Evolutionary conservation across 225 moss, liverwort and hornwort genomes (phyloP), one percentile per base, ranked within the genome.

Genomic region (Ulota crispa): DNA sequence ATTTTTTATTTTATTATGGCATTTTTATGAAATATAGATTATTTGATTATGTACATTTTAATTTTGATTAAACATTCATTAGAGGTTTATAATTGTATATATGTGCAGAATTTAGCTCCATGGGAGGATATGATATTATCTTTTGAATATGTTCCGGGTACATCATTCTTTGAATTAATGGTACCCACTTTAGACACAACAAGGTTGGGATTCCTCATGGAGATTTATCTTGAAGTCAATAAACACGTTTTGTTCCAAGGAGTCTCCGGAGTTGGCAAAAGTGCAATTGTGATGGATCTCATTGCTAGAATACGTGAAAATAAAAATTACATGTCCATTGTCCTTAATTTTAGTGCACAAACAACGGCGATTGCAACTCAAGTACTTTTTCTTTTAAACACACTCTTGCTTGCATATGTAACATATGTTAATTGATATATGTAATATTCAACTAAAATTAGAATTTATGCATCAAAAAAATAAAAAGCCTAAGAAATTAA

Each of bases 331-430:
- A 89, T 92, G 87, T 86, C 96, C 0, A 93, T 97, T 31, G 85
- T 95, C 1, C 75, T 97, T 8, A 97, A 97, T 64, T 97, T 97
- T 73, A 97, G 95, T 87, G 96, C 96, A 7, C 96, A 97, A 84
- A 95, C 96, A 24, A 91, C 95, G 8, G 90, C 95, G 53, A 89
- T 95, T 79, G 96, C 96, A 65, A 95, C 95, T 56, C 96, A 97
- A 85, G 96, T 96, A 79, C 45, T 4, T 18, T 5, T 50, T 50
- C 1, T 16, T 18, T 0, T 5, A 6, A 50, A 50, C 18, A 1
- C 50, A 5, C 6, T 47, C 8, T 13, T 43, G 43, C 13, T 45
- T 45, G 45, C 45, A 50, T 50, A 50, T 50, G 16, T 50, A 18
- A 18, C 15, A 18, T 50, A 50, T 18, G 18, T 15, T 50, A 50